Percentiles rank a stretch among this genome's conserved stretches.
Conservation (phyloP, 768 basidiomycete genomes). For the Myochromella boudieri region DNA sequence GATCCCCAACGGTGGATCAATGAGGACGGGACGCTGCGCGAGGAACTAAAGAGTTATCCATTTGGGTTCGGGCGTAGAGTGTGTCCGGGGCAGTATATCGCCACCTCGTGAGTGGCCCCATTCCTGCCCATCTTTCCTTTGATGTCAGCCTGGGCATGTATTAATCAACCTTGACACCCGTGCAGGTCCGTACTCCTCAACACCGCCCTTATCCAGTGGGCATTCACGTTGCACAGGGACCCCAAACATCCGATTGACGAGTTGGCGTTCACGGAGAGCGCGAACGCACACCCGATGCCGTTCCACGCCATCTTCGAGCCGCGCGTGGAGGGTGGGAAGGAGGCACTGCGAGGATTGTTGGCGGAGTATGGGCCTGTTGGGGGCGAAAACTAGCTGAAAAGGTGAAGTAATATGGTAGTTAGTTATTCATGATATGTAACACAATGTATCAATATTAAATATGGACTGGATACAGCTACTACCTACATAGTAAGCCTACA, state of each 20-base stretch:
- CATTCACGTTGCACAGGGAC: conserved; percentile 57
- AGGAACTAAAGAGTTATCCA: conserved; percentile 50
- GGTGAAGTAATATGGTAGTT: too few relatives aligned
- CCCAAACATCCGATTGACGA: conserved; percentile 56
- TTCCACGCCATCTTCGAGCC: conserved; percentile 61
- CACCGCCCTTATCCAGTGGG: conserved; percentile 62
- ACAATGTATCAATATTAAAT: too few relatives aligned
- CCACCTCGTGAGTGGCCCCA: conserved; percentile 40
- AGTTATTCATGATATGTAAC: too few relatives aligned
- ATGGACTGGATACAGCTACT: too few relatives aligned
- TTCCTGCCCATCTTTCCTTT: background rate
- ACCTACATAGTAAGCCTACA: too few relatives aligned
- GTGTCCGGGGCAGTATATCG: conserved; percentile 68
- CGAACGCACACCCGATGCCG: conserved; percentile 62
- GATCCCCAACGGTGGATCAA: conserved; percentile 59
- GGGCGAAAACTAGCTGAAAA: too few relatives aligned
- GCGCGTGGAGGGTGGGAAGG: conserved; percentile 30
- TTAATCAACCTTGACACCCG: too few relatives aligned
- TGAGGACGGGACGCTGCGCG: conserved; percentile 41
- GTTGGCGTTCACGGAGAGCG: conserved; percentile 60
- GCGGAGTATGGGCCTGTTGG: conserved; percentile 44
- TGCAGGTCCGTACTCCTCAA: conserved; percentile 66
- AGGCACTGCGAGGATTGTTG: conserved; percentile 37
- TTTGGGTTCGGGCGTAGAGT: conserved; percentile 66
- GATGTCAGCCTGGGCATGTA: background rate